Conservation (phyloP, 257 asterid genomes). For the Knoxia roxburghii region DNA sequence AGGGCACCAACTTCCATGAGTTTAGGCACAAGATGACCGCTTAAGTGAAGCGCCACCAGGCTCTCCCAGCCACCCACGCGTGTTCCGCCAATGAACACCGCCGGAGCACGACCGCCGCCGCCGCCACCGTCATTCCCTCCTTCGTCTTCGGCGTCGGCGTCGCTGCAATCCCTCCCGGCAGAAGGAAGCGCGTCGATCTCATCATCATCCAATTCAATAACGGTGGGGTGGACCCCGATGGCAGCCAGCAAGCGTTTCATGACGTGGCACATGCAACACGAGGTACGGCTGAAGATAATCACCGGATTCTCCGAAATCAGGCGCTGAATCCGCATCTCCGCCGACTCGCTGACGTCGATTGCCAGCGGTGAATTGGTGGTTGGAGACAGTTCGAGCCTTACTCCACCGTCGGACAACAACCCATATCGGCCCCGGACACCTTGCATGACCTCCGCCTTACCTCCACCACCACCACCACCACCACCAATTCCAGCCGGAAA, state of each 20-base stretch:
- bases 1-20: constrained; percentile 83
- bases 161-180: constrained; percentile 1
- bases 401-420: constrained; percentile 41
- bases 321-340: constrained; percentile 77
- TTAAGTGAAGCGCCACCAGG: constrained; percentile 71
- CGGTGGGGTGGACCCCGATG: constrained; percentile 83
- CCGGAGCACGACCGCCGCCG: constrained; percentile 40
- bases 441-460: constrained; percentile 41
- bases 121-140: constrained; percentile 1
- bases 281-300: constrained; percentile 68
- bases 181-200: constrained; percentile 53
- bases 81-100: constrained; percentile 76
- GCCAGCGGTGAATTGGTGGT: constrained; percentile 58
- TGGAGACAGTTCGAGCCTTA: constrained; percentile 58
- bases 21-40: constrained; percentile 80
- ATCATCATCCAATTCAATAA: constrained; percentile 76
- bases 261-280: constrained; percentile 97
- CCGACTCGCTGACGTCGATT: constrained; percentile 58
- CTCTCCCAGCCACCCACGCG: constrained; percentile 84
- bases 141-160: neutral
- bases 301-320: constrained; percentile 80
- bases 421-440: constrained; percentile 39
- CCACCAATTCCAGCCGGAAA: too few species aligned
- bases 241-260: constrained; percentile 69
- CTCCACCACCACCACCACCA: neutral